Evolutionary conservation across 2,329 filamentous ascomycete species (phyloP).

Genomic region (Xylariaceae sp.): DNA sequence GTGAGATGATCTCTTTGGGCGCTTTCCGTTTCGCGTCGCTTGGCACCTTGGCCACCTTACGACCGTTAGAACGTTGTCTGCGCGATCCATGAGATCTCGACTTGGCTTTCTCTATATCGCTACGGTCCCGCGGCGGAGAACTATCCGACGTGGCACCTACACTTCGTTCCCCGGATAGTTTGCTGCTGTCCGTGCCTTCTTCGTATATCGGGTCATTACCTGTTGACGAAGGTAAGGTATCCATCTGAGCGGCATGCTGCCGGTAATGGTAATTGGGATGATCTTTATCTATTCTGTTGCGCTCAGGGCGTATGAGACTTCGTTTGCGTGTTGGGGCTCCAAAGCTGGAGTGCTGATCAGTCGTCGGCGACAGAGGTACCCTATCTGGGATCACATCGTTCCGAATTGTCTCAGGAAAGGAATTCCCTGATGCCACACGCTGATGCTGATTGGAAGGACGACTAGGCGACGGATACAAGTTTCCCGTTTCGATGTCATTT

Average conservation of each 20-base stretch:
- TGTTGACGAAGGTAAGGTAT: conserved; percentile 81
- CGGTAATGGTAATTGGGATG: conserved; percentile 96
- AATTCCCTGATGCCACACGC: conserved; percentile 53
- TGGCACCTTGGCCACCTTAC: conserved; percentile 58
- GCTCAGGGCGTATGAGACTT: conserved; percentile 83
- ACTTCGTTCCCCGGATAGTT: conserved; percentile 44
- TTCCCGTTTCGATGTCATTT: conserved; percentile 64
- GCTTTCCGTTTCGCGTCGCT: conserved; percentile 47
- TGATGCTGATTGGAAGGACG: conserved; percentile 40
- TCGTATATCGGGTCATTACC: conserved; percentile 86
- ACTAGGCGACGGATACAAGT: conserved; percentile 41
- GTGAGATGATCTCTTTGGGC: conserved; percentile 60
- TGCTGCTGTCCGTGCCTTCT: conserved; percentile 59
- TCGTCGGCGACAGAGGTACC: conserved; percentile 48
- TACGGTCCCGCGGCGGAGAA: conserved; percentile 36
- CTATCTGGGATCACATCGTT: conserved; percentile 54
- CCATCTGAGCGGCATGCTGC: conserved; percentile 91
- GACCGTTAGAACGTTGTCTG: conserved; percentile 42
- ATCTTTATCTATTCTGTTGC: conserved; percentile 74
- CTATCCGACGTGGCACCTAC: conserved; percentile 43
- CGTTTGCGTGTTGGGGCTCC: conserved; percentile 59
- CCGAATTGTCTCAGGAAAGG: conserved; percentile 52
- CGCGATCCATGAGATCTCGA: conserved; percentile 32
- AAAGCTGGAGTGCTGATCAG: conserved; percentile 28
- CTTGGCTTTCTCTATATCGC: conserved; percentile 36